phyloP scores from a whole-genome alignment of 1,284 basidiomycete species.

The Cutaneotrichosporon sp. region DNA sequence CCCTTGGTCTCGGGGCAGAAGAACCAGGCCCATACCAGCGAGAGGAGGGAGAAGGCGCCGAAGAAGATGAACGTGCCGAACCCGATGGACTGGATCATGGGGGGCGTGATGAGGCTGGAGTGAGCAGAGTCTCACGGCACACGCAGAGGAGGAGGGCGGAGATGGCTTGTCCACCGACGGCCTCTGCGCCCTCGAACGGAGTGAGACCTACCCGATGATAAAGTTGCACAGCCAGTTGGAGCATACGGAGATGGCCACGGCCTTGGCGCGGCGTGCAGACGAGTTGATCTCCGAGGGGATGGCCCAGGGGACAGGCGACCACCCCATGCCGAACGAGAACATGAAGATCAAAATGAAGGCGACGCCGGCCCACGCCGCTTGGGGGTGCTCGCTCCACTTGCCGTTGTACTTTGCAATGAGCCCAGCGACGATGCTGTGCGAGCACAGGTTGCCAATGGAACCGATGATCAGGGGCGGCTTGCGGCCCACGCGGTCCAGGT shows the following conservation, averaged over 20 bases:
- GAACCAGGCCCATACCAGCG: slow-evolving; percentile 23
- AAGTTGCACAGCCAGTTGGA: slow-evolving; percentile 11
- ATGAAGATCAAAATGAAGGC: slow-evolving; percentile 34
- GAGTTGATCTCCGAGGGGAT: slow-evolving; percentile 24
- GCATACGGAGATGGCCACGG: slow-evolving; percentile 38
- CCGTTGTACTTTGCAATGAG: slow-evolving; percentile 24
- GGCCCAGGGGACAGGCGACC: slow-evolving; percentile 36
- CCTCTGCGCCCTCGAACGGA: no score
- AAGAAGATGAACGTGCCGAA: slow-evolving; percentile 26
- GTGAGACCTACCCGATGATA: no score
- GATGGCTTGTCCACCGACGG: no score
- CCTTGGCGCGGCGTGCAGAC: slow-evolving; percentile 37
- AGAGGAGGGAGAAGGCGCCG: no score
- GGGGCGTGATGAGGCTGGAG: slow-evolving; percentile 29
- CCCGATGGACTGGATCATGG: slow-evolving; percentile 21
- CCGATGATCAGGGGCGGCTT: slow-evolving; percentile 36
- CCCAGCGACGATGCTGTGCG: slow-evolving; percentile 33
- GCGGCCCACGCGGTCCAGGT: slow-evolving; percentile 52
- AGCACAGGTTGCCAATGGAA: slow-evolving; percentile 17
- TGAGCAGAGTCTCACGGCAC: no score
- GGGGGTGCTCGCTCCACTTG: slow-evolving; percentile 27
- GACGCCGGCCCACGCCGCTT: slow-evolving; percentile 34
- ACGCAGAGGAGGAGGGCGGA: no score
- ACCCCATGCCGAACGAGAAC: slow-evolving; percentile 21
- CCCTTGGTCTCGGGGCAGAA: slow-evolving; percentile 33